Evolutionary conservation across 441 rosid genomes (phyloP), one percentile per base, ranked within the genome.

Genomic region (Pelargonium citronellum): DNA sequence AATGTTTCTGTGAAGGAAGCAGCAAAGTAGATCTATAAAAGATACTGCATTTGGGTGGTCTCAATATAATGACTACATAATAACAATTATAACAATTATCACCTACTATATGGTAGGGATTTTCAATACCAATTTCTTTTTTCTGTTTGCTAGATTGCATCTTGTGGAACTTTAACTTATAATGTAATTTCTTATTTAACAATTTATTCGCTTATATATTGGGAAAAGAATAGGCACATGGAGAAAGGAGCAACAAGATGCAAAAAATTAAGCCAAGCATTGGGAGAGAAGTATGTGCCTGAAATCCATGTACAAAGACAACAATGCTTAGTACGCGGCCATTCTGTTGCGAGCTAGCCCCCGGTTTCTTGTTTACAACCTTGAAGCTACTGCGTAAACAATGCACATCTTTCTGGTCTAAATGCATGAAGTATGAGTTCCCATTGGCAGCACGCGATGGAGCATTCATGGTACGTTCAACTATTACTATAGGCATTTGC

Each of bases 301-400:
- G 97, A 83, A 95, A 95, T 58, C 98, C 99, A 79, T 92, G 99
- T 73, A 95, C 97, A 76, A 95, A 95, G 60, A 95, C 81, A 37
- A 86, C 97, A 16, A 85, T 77, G 80, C 86, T 95, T 73, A 95
- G 75, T 41, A 85, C 83, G 51, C 85, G 88, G 17, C 80, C 83
- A 69, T 58, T 84, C 67, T 83, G 83, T 64, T 58, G 78, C 39
- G 67, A 60, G 39, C 11, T 72, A 41, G 72, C 37, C 69, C 65
- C 77, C 60, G 79, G 70, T 65, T 68, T 60, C 67, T 79, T 79
- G 60, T 75, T 82, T 27, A 69, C 77, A 15, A 74, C 66, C 58
- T 83, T 86, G 53, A 74, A 67, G 64, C 68, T 51, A 58, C 34
- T 58, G 30, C 30, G 64, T 58, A 58, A 58, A 20, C 11, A 19